Evolutionary conservation across 2,329 filamentous ascomycete species (phyloP).

Genomic region (Penicillium sp.): DNA sequence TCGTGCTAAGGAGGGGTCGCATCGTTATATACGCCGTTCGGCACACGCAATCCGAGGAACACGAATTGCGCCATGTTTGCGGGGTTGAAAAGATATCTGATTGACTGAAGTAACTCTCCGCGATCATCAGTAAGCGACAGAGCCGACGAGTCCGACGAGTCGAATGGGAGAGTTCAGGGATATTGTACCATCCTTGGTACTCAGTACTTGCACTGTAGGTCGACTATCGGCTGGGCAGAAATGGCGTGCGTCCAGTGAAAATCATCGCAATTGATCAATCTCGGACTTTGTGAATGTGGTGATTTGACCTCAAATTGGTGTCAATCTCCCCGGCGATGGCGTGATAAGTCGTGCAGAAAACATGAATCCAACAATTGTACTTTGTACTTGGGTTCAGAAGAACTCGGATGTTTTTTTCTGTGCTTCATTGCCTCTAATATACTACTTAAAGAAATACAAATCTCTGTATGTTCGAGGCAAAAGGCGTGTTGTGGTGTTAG

Average conservation of each 20-base stretch:
- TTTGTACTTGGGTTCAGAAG: no score
- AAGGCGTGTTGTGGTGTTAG: no score
- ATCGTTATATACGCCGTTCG: constrained; percentile 13
- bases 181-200: neutral
- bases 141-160: neutral
- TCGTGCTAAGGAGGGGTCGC: neutral
- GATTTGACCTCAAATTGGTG: neutral
- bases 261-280: neutral
- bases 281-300: neutral
- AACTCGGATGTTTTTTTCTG: no score
- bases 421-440: no score
- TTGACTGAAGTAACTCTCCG: neutral
- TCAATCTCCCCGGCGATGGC: constrained; percentile 2
- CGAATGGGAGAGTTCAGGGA: neutral
- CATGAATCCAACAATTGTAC: no score
- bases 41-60: constrained; percentile 5
- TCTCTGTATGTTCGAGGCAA: no score
- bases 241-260: constrained; percentile 2
- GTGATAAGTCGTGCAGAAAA: neutral
- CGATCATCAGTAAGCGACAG: neutral
- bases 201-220: neutral
- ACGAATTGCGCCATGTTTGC: constrained; percentile 18
- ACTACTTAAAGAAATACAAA: no score
- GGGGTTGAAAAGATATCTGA: constrained; percentile 6
- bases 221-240: neutral